Evolutionary conservation across 805 yeast species (phyloP).

Genomic region (Candida parachauliodes): DNA sequence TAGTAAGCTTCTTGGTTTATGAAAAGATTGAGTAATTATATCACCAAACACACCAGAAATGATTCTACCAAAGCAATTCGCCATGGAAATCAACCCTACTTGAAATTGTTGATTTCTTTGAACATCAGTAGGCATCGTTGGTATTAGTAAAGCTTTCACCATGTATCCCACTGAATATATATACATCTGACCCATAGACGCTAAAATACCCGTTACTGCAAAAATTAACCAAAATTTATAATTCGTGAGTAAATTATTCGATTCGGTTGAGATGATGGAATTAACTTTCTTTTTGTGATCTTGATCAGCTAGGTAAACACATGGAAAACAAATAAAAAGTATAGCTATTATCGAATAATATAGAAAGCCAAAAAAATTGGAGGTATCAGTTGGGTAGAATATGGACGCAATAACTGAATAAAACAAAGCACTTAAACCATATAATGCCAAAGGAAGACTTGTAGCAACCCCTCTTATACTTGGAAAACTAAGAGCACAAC

Average conservation of each 20-base stretch:
- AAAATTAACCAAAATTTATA: conserved; percentile 38
- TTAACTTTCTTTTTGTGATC: conserved; percentile 18
- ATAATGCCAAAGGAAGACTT: conserved; percentile 68
- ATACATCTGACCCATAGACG: conserved; percentile 45
- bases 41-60: conserved; percentile 65
- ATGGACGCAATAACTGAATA: conserved; percentile 54
- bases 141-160: conserved; percentile 21
- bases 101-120: conserved; percentile 64
- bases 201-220: conserved; percentile 34
- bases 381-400: conserved; percentile 57
- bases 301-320: conserved; percentile 38
- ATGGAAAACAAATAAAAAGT: conserved; percentile 44
- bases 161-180: conserved; percentile 45
- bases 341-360: conserved; percentile 41
- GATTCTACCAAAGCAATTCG: conserved; percentile 66
- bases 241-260: conserved; percentile 16
- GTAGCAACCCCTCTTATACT: conserved; percentile 69
- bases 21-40: conserved; percentile 42
- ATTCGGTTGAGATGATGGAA: not conserved
- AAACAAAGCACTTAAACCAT: conserved; percentile 70
- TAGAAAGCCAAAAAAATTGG: conserved; percentile 47
- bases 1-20: conserved; percentile 50
- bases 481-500: conserved; percentile 71
- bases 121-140: conserved; percentile 17
- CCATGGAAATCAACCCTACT: conserved; percentile 66